phyloP scores from a whole-genome alignment of 805 yeast species.

The Myxozyma lipomycoides region DNA sequence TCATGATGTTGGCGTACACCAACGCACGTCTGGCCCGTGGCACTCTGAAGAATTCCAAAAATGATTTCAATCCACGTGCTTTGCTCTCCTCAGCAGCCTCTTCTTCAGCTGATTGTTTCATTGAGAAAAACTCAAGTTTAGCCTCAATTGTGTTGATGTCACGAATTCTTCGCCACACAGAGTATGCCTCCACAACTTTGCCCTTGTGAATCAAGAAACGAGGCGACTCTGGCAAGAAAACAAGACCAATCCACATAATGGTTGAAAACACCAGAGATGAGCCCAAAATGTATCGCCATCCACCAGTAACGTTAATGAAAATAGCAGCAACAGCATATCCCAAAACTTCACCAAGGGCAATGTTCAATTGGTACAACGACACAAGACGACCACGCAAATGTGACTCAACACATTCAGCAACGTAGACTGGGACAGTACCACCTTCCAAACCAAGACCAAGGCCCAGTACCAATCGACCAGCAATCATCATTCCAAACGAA shows the following conservation, averaged over 20 bases:
- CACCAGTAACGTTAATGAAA: conserved; percentile 52
- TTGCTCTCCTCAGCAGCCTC: conserved; percentile 37
- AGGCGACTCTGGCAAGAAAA: conserved; percentile 59
- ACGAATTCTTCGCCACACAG: conserved; percentile 55
- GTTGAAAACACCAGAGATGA: conserved; percentile 59
- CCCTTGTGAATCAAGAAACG: conserved; percentile 54
- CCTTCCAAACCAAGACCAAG: conserved; percentile 65
- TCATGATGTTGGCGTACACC: conserved; percentile 54
- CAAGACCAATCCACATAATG: conserved; percentile 47
- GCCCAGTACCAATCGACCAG: conserved; percentile 49
- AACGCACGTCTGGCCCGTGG: conserved; percentile 62
- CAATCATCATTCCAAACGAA: conserved; percentile 5
- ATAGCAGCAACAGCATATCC: conserved; percentile 64
- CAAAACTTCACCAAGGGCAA: conserved; percentile 62
- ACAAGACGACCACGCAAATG: conserved; percentile 57
- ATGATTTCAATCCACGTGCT: conserved; percentile 40
- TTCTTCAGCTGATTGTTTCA: conserved; percentile 50
- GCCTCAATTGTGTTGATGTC: conserved; percentile 43
- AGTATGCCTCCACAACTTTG: conserved; percentile 50
- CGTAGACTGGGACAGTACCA: conserved; percentile 59
- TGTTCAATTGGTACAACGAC: conserved; percentile 59
- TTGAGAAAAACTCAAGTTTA: conserved; percentile 54
- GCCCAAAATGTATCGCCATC: conserved; percentile 66
- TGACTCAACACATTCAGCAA: conserved; percentile 59
- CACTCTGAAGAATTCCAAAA: conserved; percentile 50